Percentiles rank a stretch among this genome's conserved stretches.
These are phyloP conservation scores for Pythium graminicola DNA, from an alignment of 352 stramenopile species.

Conservation along the genomic window DNA sequence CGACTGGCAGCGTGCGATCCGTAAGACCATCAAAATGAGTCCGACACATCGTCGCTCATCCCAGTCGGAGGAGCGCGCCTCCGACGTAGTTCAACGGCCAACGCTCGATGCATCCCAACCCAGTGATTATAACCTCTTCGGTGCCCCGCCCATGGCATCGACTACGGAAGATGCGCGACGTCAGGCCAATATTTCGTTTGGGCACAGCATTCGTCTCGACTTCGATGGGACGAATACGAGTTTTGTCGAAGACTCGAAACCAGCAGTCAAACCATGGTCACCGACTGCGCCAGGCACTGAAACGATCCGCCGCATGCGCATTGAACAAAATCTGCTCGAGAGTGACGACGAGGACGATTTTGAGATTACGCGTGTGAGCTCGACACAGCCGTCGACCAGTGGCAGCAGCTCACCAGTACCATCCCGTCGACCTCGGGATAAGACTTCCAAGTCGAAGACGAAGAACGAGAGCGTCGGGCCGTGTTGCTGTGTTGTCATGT, in stretches of 20 bases:
- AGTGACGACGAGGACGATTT: constrained; percentile 16
- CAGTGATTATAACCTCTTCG: constrained; percentile 17
- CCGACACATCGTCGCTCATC: background rate
- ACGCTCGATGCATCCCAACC: constrained; percentile 1
- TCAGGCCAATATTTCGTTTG: constrained; percentile 39
- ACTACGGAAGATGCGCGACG: constrained; percentile 22
- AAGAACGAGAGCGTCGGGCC: background rate
- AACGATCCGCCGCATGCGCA: constrained; percentile 64
- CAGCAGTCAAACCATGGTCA: constrained; percentile 47
- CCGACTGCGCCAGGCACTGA: constrained; percentile 48
- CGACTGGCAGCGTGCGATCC: constrained; percentile 64
- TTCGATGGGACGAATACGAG: constrained; percentile 49
- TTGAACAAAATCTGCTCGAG: constrained; percentile 25
- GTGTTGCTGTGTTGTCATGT: constrained; percentile 69
- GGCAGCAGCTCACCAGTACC: constrained; percentile 11
- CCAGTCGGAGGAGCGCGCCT: background rate
- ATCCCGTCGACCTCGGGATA: constrained; percentile 1
- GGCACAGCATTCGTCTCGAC: constrained; percentile 58
- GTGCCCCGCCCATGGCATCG: background rate
- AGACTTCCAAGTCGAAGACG: background rate
- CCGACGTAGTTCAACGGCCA: background rate
- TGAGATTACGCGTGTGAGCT: constrained; percentile 1
- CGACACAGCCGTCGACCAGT: background rate
- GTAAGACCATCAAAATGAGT: constrained; percentile 28
- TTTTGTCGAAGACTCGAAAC: constrained; percentile 51